Base-by-base conservation (phyloP, 2,329 filamentous ascomycete species). In the Alternaria incomplexa region DNA sequence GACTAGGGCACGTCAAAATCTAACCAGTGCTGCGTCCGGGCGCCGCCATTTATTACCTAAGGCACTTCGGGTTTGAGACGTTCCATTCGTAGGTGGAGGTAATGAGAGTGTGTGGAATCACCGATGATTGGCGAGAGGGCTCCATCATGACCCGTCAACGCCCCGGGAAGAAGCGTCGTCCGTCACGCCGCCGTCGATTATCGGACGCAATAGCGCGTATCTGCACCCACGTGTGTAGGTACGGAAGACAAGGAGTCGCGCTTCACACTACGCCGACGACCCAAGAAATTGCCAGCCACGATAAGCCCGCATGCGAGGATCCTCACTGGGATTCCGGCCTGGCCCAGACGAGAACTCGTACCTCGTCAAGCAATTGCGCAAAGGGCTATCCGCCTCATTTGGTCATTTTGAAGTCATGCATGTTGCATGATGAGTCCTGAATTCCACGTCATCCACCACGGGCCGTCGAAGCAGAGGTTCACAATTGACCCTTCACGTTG, bases 291-390 rank as follows among this genome's bases (percentile, higher is more conserved):
- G 30, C 58, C 58, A 66, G 66, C 68, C 65, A 67, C 63, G 66
- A 54, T 59, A 62, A 65, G 62, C 69, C 63, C 60, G 58, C 61
- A 59, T 44, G 59, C 58, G 59, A 60, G 63, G 66, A 73, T 73
- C 71, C 66, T 67, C 71, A 62, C 70, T 56, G 62, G 71, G 71
- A 67, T 73, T 53, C 48, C 67, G 60, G 63, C 63, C 52, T 60
- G 65, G 58, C 60, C 65, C 61, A 63, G 57, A 55, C 60, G 61
- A 61, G 65, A 47, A 59, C 26, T 43, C 43, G 48, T 53, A 43
- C 36, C 53, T 60, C 44, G 53, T 57, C 40, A 22, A 40, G 45
- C 23, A 40, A 44, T 43, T 26, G 40, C 11, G 43, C 11, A 25
- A 44, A 48, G 12, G 23, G 46, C 13, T 47, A 32, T 46, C 43